Evolutionary conservation across 495 filamentous ascomycete species (phyloP).

Genomic region (Talaromyces stipitatus): DNA sequence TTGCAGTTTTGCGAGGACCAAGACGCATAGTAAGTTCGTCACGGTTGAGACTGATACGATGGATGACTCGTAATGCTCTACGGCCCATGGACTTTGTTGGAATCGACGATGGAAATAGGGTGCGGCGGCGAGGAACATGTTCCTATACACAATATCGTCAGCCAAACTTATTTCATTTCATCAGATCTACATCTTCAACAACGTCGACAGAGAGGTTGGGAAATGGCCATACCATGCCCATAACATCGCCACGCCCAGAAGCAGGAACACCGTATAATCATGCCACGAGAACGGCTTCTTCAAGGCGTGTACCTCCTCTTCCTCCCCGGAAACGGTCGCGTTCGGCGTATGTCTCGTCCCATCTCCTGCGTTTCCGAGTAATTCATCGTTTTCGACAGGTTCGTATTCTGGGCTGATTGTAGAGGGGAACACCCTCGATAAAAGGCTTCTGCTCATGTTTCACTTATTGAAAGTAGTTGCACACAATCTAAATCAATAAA

Average conservation of each 20-base stretch:
- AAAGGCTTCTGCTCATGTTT: background rate
- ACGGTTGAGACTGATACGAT: conserved; percentile 81
- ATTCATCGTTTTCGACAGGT: conserved; percentile 42
- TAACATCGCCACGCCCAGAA: conserved; percentile 90
- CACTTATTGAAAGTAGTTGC: background rate
- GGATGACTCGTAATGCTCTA: conserved; percentile 74
- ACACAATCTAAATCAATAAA: background rate
- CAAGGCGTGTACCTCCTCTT: background rate
- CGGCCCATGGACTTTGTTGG: conserved; percentile 56
- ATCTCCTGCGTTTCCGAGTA: conserved; percentile 24
- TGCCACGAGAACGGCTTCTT: conserved; percentile 54
- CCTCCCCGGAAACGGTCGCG: background rate
- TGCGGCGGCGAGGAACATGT: conserved; percentile 95
- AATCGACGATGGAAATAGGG: conserved; percentile 91
- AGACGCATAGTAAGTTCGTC: conserved; percentile 66
- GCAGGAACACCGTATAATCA: conserved; percentile 75
- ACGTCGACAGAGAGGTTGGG: background rate
- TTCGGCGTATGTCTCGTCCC: conserved; percentile 8
- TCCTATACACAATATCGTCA: conserved; percentile 48
- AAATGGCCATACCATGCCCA: conserved; percentile 77
- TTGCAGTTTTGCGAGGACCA: conserved; percentile 72
- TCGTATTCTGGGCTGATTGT: conserved; percentile 43
- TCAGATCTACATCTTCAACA: too few relatives aligned
- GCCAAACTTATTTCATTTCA: background rate
- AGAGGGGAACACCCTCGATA: conserved; percentile 32